Base-by-base conservation (phyloP, 2,329 filamentous ascomycete species). In the Lecanosticta acicola region DNA sequence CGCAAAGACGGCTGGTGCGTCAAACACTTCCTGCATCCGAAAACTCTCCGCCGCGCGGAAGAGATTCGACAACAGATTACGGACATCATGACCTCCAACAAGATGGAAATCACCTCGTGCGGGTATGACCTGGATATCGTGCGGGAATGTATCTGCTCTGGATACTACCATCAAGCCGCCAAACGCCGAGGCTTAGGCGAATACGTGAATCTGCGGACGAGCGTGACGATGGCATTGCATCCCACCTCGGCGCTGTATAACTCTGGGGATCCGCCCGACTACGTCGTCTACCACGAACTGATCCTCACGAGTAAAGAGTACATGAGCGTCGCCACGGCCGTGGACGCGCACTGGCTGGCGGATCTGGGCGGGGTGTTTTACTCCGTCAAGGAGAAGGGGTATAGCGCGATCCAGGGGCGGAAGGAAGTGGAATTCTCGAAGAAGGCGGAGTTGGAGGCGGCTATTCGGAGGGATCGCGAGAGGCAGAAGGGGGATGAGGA, bases 71-170 rank as follows among this genome's bases (percentile, higher is more conserved):
- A 96, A 59, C 93, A 98, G 68, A 78, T 98, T 21, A 72, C 84
- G 49, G 93, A 97, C 64, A 97, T 98, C 63, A 93, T 97, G 83
- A 83, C 83, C 56, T 84, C 87, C 72, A 89, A 94, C 66, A 90
- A 93, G 66, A 93, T 98, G 89, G 68, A 78, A 42, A 78, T 97
- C 58, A 73, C 81, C 35, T 90, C 85, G 67, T 96, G 90, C 61
- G 93, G 93, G 24, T 97, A 91, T 35, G 94, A 98, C 70, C 96
- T 93, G 86, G 94, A 98, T 65, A 74, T 94, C 8, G 88, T 97
- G 46, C 83, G 93, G 51, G 91, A 93, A 67, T 97, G 91, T 66
- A 95, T 98, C 63, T 98, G 94, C 72, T 89, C 87, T 0, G 93
- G 93, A 10, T 98, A 95, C 73, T 98, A 97, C 70, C 91, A 97